Percentiles rank a stretch among this genome's conserved stretches.
phyloP scores from a whole-genome alignment of 768 basidiomycete species.

The Flagelloscypha sp. region DNA sequence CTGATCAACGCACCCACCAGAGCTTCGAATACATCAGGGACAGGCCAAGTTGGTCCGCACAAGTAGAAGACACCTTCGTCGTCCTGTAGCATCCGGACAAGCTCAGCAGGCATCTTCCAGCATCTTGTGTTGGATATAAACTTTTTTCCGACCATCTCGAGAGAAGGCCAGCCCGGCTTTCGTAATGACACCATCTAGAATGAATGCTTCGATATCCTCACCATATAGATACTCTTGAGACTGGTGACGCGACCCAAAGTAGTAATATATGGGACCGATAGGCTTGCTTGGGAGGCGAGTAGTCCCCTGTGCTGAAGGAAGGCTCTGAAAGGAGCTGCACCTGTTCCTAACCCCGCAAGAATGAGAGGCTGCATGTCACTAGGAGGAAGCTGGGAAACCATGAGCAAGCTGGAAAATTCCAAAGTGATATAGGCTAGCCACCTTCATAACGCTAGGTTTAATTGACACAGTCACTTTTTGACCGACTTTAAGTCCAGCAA shows the following conservation, averaged over 20 bases:
- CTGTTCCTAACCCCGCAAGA: conserved; percentile 97
- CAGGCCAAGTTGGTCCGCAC: conserved; percentile 99
- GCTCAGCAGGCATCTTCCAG: conserved; percentile 71
- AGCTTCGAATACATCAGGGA: conserved; percentile 94
- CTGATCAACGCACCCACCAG: conserved; percentile 73
- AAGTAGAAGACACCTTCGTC: conserved; percentile 86
- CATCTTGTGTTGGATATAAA: conserved; percentile 99
- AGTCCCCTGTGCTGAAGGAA: conserved; percentile 94
- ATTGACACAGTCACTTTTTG: conserved; percentile 95
- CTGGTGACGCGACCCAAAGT: conserved; percentile 96
- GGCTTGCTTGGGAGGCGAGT: conserved; percentile 65
- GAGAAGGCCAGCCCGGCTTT: conserved; percentile 95
- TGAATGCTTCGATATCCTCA: conserved; percentile 91
- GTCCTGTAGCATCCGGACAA: conserved; percentile 68
- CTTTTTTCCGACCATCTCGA: conserved; percentile 84
- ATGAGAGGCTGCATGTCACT: conserved; percentile 84
- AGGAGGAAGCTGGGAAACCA: conserved; percentile 60
- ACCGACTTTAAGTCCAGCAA: conserved; percentile 73
- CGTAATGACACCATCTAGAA: conserved; percentile 76
- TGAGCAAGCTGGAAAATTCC: conserved; percentile 8
- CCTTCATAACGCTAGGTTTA: conserved; percentile 99
- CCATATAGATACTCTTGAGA: conserved; percentile 96
- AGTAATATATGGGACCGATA: conserved; percentile 92
- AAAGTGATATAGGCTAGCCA: conserved; percentile 21
- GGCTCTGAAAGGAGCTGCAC: conserved; percentile 97